These are phyloP conservation scores for Penicillium salamii DNA, from an alignment of 495 filamentous ascomycete species.

Conservation along the genomic window DNA sequence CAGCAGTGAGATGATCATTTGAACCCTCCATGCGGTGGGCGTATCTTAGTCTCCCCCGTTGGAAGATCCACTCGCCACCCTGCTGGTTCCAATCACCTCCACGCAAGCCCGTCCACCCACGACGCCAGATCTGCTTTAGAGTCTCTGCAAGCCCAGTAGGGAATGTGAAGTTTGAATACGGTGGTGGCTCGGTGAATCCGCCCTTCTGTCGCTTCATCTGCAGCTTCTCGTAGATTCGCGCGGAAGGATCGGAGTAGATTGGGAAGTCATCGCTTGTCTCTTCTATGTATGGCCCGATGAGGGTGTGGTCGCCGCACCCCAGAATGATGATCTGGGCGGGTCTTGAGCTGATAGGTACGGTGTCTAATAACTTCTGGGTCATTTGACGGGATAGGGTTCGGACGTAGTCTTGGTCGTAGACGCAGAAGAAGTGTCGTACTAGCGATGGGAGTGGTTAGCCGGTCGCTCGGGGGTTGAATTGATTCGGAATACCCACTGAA, in stretches of 20 bases:
- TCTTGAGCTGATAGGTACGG: conserved; percentile 9
- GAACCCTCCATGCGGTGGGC: conserved; percentile 23
- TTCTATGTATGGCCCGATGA: conserved; percentile 22
- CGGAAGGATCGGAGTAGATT: conserved; percentile 22
- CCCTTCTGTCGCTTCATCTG: conserved; percentile 18
- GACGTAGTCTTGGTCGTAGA: conserved; percentile 28
- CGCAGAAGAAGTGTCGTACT: conserved; percentile 31
- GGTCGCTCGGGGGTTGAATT: no score
- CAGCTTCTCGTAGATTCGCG: conserved; percentile 18
- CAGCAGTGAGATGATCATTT: conserved; percentile 28
- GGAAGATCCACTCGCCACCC: conserved; percentile 27
- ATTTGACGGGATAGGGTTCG: conserved; percentile 16
- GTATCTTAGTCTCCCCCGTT: conserved; percentile 14
- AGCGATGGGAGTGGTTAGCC: background rate
- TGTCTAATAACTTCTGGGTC: conserved; percentile 16
- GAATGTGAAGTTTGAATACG: conserved; percentile 7
- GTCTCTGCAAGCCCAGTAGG: background rate
- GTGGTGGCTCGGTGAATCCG: conserved; percentile 18
- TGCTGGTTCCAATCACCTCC: conserved; percentile 19
- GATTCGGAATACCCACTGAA: conserved; percentile 9
- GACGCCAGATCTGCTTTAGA: conserved; percentile 16
- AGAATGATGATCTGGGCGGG: conserved; percentile 28
- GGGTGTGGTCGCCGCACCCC: conserved; percentile 20
- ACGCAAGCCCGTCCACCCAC: conserved; percentile 7
- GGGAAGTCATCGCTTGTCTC: conserved; percentile 17